phyloP scores from a whole-genome alignment of 306 rosid genomes.

The Boehmeria nivea region DNA sequence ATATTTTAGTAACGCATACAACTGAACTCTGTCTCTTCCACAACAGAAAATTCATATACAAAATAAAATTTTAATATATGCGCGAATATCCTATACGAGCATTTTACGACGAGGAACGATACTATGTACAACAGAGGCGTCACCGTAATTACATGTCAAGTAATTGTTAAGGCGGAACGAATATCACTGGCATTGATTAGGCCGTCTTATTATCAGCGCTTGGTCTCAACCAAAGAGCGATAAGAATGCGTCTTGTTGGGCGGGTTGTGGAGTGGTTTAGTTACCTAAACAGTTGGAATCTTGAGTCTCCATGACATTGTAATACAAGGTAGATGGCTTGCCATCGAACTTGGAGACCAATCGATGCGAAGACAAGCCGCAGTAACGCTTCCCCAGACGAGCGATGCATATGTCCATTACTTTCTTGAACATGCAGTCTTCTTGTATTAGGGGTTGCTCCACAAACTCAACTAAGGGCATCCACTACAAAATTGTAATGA shows the following conservation, averaged over 20 bases:
- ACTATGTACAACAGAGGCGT: no score
- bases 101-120: no score
- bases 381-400: slow-evolving; percentile 57
- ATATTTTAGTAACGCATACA: no score
- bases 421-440: slow-evolving; percentile 80
- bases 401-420: slow-evolving; percentile 70
- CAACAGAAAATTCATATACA: no score
- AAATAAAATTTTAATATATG: no score
- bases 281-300: slow-evolving; percentile 48
- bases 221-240: neutral
- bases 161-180: no score
- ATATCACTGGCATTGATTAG: neutral
- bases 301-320: slow-evolving; percentile 46
- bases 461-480: slow-evolving; percentile 84
- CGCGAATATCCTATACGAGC: no score
- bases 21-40: no score
- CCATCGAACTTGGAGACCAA: slow-evolving; percentile 82
- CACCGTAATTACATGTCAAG: no score
- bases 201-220: neutral
- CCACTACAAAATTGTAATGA: slow-evolving; percentile 71
- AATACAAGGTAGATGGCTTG: slow-evolving; percentile 62
- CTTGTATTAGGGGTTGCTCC: slow-evolving; percentile 71
- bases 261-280: slow-evolving; percentile 19
- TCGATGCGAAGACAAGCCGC: slow-evolving; percentile 68
- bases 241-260: neutral